Evolutionary conservation across 192 early-diverging fungal genomes (phyloP), one percentile per base, ranked within the genome.

Genomic region (Physocladia obscura): DNA sequence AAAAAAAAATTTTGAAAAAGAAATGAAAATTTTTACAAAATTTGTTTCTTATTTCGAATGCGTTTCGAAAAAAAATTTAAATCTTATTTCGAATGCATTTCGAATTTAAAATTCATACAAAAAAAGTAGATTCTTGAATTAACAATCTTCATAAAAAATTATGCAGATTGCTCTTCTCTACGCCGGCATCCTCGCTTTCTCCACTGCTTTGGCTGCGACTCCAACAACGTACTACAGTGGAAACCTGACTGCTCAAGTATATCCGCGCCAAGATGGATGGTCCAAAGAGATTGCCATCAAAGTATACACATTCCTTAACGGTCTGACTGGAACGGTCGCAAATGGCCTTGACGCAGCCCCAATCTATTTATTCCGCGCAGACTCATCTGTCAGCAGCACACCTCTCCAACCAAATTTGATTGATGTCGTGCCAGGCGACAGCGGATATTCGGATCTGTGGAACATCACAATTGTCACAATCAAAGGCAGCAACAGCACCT

Each of bases 401-500:
- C 62, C 62, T 31, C 48, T 64, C 3, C 62, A 64, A 64, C 48
- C 21, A 21, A 64, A 64, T 47, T 34, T 64, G 27, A 49, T 64
- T 47, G 48, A 48, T n/a, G 62, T 64, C 21, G 62, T 47, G 8
- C 62, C 62, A 21, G 62, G 62, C 8, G 62, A 64, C 38, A 27
- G 47, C 13, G 62, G 62, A 34, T 64, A 64, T 47, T 31, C 27
- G 30, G 62, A 64, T 21, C 51, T 64, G 38, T 64, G 62, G 62
- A 64, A 49, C 34, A 47, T 64, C 30, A 64, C 34, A 4, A 31
- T 64, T 49, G 62, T 64, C 30, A 64, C 62, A 21, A 47, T 64
- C 0, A 22, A 36, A 3, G 39, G 26, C 21, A 49, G 13, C 13
- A 34, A 22, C 24, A 64, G 47, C 38, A 57, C 47, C 27, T 31